These are phyloP conservation scores for Elymus sibiricus DNA, from an alignment of 176 grass and related monocot species.

Conservation along the genomic window DNA sequence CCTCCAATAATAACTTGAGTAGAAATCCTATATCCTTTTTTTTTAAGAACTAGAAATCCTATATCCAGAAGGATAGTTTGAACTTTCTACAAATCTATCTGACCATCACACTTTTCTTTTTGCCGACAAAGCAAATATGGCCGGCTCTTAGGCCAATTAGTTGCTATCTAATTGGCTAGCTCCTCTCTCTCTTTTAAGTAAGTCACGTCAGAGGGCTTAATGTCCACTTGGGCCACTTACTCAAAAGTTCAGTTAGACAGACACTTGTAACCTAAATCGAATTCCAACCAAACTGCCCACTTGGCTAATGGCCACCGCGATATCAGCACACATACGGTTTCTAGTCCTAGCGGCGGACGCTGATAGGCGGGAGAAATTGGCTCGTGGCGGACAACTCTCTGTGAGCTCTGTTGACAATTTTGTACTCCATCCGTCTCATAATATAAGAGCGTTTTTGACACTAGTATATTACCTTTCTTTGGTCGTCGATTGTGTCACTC, in stretches of 20 bases:
- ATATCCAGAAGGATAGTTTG: too few relatives aligned
- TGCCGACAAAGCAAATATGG: not conserved
- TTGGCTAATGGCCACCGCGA: slow-evolving; percentile 38
- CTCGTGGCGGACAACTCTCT: slow-evolving; percentile 25
- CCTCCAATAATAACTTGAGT: too few relatives aligned
- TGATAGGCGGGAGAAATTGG: not conserved
- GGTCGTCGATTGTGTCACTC: too few relatives aligned
- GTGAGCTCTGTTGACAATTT: not conserved
- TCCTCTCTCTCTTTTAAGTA: too few relatives aligned
- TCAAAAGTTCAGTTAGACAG: not conserved
- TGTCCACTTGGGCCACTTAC: slow-evolving; percentile 5
- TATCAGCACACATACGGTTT: not conserved
- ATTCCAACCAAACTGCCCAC: not conserved
- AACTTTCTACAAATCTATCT: too few relatives aligned
- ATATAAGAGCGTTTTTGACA: too few relatives aligned
- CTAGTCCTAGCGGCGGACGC: not conserved
- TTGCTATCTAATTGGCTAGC: too few relatives aligned
- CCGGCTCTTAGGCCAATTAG: not conserved
- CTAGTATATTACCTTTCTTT: too few relatives aligned
- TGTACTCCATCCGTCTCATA: too few relatives aligned
- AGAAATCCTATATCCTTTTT: too few relatives aligned
- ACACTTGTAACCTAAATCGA: not conserved
- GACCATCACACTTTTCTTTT: not conserved
- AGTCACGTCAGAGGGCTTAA: too few relatives aligned
- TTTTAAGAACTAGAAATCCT: too few relatives aligned